phyloP scores from a whole-genome alignment of 2,329 filamentous ascomycete genomes.

The Mollisiaceae sp. region DNA sequence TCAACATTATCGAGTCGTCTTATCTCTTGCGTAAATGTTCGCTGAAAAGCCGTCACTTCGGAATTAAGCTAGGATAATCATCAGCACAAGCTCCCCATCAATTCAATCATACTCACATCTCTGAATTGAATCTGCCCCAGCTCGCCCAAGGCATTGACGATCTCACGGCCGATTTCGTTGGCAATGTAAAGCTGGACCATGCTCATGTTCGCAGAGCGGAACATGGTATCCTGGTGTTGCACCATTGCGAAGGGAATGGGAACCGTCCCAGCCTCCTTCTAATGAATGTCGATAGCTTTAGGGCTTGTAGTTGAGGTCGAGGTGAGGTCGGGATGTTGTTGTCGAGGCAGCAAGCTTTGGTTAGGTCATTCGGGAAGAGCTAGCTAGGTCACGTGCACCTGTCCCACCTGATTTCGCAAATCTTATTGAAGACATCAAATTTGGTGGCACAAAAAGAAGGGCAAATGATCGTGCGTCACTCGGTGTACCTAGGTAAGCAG shows the following conservation, averaged over 20 bases:
- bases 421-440: slow-evolving; percentile 4
- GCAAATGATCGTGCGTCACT: background rate
- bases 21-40: slow-evolving; percentile 97
- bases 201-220: slow-evolving; percentile 99
- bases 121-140: slow-evolving; percentile 95
- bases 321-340: slow-evolving; percentile 13
- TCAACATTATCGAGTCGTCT: slow-evolving; percentile 97
- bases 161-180: slow-evolving; percentile 97
- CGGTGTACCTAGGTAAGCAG: no score
- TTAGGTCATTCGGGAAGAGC: slow-evolving; percentile 12
- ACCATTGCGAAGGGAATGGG: slow-evolving; percentile 55
- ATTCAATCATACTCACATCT: slow-evolving; percentile 66
- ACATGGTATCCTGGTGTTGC: slow-evolving; percentile 84
- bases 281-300: slow-evolving; percentile 30
- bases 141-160: slow-evolving; percentile 95
- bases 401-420: background rate
- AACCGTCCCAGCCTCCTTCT: slow-evolving; percentile 27
- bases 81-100: slow-evolving; percentile 29
- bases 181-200: slow-evolving; percentile 99
- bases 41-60: slow-evolving; percentile 91
- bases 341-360: slow-evolving; percentile 18
- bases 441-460: background rate
- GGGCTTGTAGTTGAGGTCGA: slow-evolving; percentile 14
- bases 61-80: slow-evolving; percentile 75
- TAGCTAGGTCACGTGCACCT: slow-evolving; percentile 8